phyloP scores from a whole-genome alignment of 148 eudicot genomes.

The Chenopodium album region DNA sequence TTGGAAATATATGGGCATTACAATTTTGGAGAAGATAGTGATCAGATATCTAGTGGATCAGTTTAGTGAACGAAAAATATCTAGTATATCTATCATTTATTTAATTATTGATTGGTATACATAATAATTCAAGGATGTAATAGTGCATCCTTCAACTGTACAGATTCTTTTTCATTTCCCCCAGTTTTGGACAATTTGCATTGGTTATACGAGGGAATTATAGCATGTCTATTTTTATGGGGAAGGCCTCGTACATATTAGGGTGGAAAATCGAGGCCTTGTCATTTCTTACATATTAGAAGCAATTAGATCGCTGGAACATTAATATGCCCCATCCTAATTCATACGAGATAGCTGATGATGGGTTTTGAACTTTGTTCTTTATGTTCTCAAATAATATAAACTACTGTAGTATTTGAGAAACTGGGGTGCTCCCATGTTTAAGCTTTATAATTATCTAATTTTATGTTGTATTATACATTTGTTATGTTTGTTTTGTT shows the following conservation, averaged over 20 bases:
- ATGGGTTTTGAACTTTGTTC: background rate
- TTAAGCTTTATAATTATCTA: too few species aligned
- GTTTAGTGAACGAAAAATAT: conserved; percentile 14
- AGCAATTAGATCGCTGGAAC: background rate
- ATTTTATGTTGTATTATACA: too few species aligned
- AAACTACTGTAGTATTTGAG: too few species aligned
- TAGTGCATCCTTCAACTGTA: conserved; percentile 10
- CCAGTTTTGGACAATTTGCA: background rate
- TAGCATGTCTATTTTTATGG: too few species aligned
- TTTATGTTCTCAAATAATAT: too few species aligned
- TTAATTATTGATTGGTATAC: background rate
- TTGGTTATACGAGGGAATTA: background rate
- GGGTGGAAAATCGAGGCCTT: background rate
- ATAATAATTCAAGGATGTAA: conserved; percentile 12
- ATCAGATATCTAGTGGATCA: conserved; percentile 24
- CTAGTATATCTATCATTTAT: background rate
- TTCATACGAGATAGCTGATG: background rate
- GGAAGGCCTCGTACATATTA: too few species aligned
- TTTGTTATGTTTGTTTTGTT: too few species aligned
- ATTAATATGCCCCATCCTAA: background rate
- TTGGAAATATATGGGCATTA: conserved; percentile 56
- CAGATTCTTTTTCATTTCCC: background rate
- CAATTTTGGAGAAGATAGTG: conserved; percentile 50
- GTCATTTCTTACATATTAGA: background rate
- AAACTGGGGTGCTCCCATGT: too few species aligned